These are phyloP conservation scores for Diophrys sp. DNA, from an alignment of 73 alveolate species.

Conservation along the genomic window DNA sequence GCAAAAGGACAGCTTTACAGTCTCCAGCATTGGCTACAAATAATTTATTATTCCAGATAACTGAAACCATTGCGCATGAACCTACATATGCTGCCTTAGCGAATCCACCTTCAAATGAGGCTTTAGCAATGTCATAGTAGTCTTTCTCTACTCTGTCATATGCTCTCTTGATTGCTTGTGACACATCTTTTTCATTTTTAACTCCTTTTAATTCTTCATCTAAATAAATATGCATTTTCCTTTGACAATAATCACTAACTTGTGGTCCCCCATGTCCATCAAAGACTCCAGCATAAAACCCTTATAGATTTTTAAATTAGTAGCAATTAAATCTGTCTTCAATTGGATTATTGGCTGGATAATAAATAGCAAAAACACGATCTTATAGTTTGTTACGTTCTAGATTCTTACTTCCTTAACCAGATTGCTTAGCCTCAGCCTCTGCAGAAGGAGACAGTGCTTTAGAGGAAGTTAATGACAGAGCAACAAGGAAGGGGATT, in stretches of 20 bases:
- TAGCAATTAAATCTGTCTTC: slow-evolving; percentile 56
- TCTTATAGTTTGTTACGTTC: slow-evolving; percentile 5
- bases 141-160: slow-evolving; percentile 81
- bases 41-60: slow-evolving; percentile 68
- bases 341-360: slow-evolving; percentile 63
- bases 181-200: slow-evolving; percentile 57
- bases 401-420: no score
- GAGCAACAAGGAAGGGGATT: neutral
- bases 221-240: slow-evolving; percentile 65
- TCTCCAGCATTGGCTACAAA: slow-evolving; percentile 94
- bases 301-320: slow-evolving; percentile 17
- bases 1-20: slow-evolving; percentile 85
- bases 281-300: slow-evolving; percentile 66
- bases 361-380: slow-evolving; percentile 20
- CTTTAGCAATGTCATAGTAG: slow-evolving; percentile 63
- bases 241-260: slow-evolving; percentile 80
- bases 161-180: slow-evolving; percentile 62
- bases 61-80: slow-evolving; percentile 84
- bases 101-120: slow-evolving; percentile 61
- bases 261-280: slow-evolving; percentile 97
- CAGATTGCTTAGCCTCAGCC: no score
- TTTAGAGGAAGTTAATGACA: neutral
- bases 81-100: slow-evolving; percentile 78
- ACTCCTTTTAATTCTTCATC: slow-evolving; percentile 52
- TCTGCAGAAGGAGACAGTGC: no score